Percentiles rank a stretch among this genome's conserved stretches.
These are phyloP conservation scores for Daldinia concentrica DNA, from an alignment of 495 filamentous ascomycete species.

Conservation along the genomic window DNA sequence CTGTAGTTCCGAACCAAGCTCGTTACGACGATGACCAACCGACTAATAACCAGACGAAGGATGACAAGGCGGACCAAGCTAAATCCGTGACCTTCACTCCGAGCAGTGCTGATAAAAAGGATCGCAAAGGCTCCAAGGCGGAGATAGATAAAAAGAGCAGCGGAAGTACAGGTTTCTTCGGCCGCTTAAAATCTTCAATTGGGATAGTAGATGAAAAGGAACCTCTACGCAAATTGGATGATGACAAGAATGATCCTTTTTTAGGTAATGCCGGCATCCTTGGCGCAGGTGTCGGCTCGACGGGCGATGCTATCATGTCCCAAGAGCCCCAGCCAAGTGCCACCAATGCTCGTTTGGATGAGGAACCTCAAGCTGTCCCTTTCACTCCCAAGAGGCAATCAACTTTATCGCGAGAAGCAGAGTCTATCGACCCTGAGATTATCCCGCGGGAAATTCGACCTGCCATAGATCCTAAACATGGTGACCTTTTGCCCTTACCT, in stretches of 20 bases:
- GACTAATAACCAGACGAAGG: slow-evolving; percentile 35
- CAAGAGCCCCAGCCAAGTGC: slow-evolving; percentile 56
- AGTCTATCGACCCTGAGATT: slow-evolving; percentile 61
- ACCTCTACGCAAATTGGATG: slow-evolving; percentile 41
- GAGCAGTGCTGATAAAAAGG: slow-evolving; percentile 32
- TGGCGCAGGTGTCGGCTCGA: slow-evolving; percentile 69
- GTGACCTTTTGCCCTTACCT: slow-evolving; percentile 64
- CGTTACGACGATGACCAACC: slow-evolving; percentile 48
- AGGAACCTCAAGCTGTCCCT: slow-evolving; percentile 26
- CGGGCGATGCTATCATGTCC: slow-evolving; percentile 53
- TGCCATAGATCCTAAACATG: slow-evolving; percentile 65
- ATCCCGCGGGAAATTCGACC: slow-evolving; percentile 60
- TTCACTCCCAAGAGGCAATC: slow-evolving; percentile 31
- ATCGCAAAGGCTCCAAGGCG: slow-evolving; percentile 41
- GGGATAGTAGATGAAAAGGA: slow-evolving; percentile 43
- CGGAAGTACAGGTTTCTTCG: slow-evolving; percentile 49
- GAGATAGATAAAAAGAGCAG: slow-evolving; percentile 47
- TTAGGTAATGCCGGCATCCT: slow-evolving; percentile 69
- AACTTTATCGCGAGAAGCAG: slow-evolving; percentile 46
- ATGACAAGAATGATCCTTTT: slow-evolving; percentile 63
- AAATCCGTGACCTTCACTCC: slow-evolving; percentile 54
- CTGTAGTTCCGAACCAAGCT: slow-evolving; percentile 53
- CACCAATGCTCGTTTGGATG: slow-evolving; percentile 49
- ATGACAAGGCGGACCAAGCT: slow-evolving; percentile 50
- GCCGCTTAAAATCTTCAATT: slow-evolving; percentile 47